Base-by-base conservation (phyloP, 371 early-diverging fungal species). In the Rhizopus microsporus region DNA sequence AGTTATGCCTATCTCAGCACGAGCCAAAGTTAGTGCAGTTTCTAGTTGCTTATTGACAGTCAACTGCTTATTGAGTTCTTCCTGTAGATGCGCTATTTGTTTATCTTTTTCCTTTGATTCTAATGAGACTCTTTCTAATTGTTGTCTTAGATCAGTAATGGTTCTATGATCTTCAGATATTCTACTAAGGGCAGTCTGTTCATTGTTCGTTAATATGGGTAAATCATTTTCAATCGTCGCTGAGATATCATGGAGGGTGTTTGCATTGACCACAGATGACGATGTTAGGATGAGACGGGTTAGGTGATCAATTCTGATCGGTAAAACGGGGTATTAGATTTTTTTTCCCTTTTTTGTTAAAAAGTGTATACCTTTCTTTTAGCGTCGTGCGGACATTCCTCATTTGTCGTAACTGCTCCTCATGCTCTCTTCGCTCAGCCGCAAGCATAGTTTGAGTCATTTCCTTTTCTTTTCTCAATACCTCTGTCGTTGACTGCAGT, bases 251-350 rank as follows among this genome's bases (percentile, higher is more conserved):
- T 10, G 30, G 23, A 23, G 23, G 2, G 23, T 23, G 3, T 35
- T 50, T 1, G 29, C 49, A 2, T 23, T 23, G 3, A 47, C 75
- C 23, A 88, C 79, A 4, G 88, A 85, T 6, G 78, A 71, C 0
- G 88, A 87, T 0, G 89, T 93, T 54, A 95, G 62, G 52, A 95
- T 95, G 32, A 93, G 68, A 23, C 86, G 84, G 5, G 93, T 93
- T 43, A 95, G 67, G 51, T 95, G 92, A 42, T 78, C 75, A 37
- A 75, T 78, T 42, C 78, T 23, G 23, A 67, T 44, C 7, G 37
- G 44, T 16, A 40, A 10, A 30, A 38, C 37, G 15, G 13, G 39
- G 13, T 13, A n/a, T 16, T 13, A 7, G 16, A 16, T 35, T 38
- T 15, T 35, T 47, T 7, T 32, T 37, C 86, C 88, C 53, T 91